These are phyloP conservation scores for Linnemannia zychae DNA, from an alignment of 192 early-diverging fungal genomes.

Conservation along the genomic window DNA sequence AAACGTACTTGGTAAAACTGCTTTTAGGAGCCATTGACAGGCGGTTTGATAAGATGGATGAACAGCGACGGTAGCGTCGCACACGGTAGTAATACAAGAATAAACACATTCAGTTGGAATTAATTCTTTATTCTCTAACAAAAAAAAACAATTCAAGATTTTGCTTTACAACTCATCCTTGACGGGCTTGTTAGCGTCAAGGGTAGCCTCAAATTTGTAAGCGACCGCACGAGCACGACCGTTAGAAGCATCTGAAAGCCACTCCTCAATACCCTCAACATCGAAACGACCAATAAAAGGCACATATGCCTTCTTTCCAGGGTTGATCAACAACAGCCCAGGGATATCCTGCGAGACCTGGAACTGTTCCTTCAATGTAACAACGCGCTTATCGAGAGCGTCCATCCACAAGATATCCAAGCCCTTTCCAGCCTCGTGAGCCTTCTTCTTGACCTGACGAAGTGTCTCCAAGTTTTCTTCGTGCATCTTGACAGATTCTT, in stretches of 20 bases:
- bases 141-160: neutral
- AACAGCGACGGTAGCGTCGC: too few relatives aligned
- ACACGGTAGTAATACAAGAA: neutral
- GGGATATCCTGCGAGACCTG: constrained; percentile 73
- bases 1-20: neutral
- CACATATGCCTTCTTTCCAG: constrained; percentile 67
- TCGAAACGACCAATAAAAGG: constrained; percentile 74
- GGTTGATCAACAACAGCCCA: constrained; percentile 67
- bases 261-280: constrained; percentile 66
- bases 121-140: neutral
- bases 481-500: constrained; percentile 53
- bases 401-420: constrained; percentile 76
- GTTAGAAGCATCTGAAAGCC: constrained; percentile 61
- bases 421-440: constrained; percentile 41
- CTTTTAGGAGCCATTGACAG: neutral
- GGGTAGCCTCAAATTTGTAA: constrained; percentile 58
- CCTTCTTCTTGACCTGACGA: constrained; percentile 54
- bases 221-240: constrained; percentile 61
- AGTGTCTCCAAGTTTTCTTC: constrained; percentile 59
- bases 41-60: too few relatives aligned
- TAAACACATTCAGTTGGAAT: neutral
- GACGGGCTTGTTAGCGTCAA: constrained; percentile 7
- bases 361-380: constrained; percentile 63
- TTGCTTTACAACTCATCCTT: constrained; percentile 47
- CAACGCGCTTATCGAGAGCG: constrained; percentile 60